These are phyloP conservation scores for Naganishia kalamii DNA, from an alignment of 768 basidiomycete genomes.

Conservation along the genomic window DNA sequence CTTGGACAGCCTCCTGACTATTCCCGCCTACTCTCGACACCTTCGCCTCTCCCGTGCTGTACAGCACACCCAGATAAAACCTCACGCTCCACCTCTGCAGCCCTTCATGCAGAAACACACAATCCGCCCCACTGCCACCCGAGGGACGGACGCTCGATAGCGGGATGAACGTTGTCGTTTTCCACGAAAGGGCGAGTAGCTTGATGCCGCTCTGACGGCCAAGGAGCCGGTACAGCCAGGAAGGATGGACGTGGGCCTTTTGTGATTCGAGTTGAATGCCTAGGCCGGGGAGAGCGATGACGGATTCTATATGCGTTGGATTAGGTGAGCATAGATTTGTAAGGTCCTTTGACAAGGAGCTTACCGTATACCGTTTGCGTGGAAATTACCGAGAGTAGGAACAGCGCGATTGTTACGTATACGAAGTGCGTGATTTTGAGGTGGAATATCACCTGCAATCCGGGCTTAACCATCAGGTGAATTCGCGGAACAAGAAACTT, in stretches of 20 bases:
- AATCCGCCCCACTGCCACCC: slow-evolving; percentile 17
- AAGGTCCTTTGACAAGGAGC: neutral
- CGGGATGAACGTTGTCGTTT: slow-evolving; percentile 31
- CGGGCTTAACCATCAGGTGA: neutral
- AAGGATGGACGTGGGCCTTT: slow-evolving; percentile 31
- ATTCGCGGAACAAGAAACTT: neutral
- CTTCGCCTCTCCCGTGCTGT: neutral
- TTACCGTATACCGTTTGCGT: slow-evolving; percentile 1
- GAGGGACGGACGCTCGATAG: slow-evolving; percentile 25
- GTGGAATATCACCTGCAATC: neutral
- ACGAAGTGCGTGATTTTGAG: neutral
- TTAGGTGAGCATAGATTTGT: neutral
- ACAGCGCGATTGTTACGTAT: neutral
- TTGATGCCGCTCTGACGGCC: neutral
- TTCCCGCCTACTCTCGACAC: neutral
- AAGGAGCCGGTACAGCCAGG: neutral
- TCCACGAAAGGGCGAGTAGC: slow-evolving; percentile 19
- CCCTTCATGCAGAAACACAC: slow-evolving; percentile 36
- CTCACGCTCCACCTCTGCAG: slow-evolving; percentile 31
- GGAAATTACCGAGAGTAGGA: neutral
- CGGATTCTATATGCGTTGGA: slow-evolving; percentile 28
- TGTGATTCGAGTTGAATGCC: slow-evolving; percentile 34
- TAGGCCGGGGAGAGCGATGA: slow-evolving; percentile 30
- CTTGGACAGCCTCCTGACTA: neutral
- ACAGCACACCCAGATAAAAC: slow-evolving; percentile 35